Evolutionary conservation across 129 eudicot genomes (phyloP).

Genomic region (Silybum marianum): DNA sequence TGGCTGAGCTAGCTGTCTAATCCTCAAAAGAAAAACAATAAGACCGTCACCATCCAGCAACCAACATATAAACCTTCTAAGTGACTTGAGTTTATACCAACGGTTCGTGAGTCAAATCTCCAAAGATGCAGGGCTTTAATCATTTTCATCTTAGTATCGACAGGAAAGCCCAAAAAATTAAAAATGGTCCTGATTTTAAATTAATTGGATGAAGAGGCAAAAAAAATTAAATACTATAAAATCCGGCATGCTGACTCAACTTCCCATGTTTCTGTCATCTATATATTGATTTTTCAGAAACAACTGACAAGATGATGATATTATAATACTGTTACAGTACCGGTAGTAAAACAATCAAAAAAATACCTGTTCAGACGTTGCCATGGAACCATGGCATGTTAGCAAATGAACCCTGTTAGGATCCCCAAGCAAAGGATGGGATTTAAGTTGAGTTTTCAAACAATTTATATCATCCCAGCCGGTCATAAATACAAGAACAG

Average conservation of each 20-base stretch:
- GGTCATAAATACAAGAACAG: slow-evolving; percentile 96
- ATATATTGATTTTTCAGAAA: neutral
- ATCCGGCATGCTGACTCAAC: neutral
- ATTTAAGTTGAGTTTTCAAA: slow-evolving; percentile 86
- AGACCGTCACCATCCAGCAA: neutral
- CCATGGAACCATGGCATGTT: slow-evolving; percentile 99
- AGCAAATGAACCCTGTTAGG: slow-evolving; percentile 89
- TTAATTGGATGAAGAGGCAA: neutral
- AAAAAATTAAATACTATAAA: neutral
- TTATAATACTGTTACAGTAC: neutral
- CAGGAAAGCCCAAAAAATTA: neutral
- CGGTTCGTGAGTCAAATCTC: neutral
- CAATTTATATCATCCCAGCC: slow-evolving; percentile 99
- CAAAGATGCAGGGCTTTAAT: neutral
- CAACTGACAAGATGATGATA: neutral
- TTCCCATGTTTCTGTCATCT: neutral
- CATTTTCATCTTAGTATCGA: neutral
- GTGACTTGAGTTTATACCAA: neutral
- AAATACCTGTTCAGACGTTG: slow-evolving; percentile 88
- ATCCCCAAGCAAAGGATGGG: slow-evolving; percentile 95
- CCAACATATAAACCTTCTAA: neutral
- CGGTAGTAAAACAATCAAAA: neutral
- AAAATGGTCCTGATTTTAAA: neutral
- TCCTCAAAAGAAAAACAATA: neutral
- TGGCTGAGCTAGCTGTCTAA: neutral